These are phyloP conservation scores for Biscogniauxia mediterranea DNA, from an alignment of 2,329 filamentous ascomycete genomes.

Conservation along the genomic window DNA sequence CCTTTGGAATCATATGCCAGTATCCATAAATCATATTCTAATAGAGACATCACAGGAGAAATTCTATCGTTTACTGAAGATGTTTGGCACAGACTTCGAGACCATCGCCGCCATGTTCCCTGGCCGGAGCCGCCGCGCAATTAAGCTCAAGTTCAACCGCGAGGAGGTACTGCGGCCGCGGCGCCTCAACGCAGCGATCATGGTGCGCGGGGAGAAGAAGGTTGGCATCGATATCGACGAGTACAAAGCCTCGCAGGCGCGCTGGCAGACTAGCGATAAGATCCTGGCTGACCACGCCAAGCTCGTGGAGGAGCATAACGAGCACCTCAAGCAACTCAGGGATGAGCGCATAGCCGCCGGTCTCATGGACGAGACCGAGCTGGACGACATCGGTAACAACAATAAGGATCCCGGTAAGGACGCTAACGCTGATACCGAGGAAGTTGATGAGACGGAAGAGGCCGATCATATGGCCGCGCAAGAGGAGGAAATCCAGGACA, in stretches of 20 bases:
- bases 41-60: slow-evolving; percentile 41
- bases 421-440: slow-evolving; percentile 2
- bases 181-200: slow-evolving; percentile 63
- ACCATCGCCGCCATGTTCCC: slow-evolving; percentile 77
- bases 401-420: slow-evolving; percentile 14
- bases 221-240: slow-evolving; percentile 59
- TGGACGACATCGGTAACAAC: slow-evolving; percentile 38
- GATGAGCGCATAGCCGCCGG: slow-evolving; percentile 37
- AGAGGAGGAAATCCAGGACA: not conserved
- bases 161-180: slow-evolving; percentile 68
- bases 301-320: slow-evolving; percentile 44
- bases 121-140: slow-evolving; percentile 65
- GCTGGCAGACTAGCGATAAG: slow-evolving; percentile 52
- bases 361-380: slow-evolving; percentile 40
- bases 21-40: not conserved
- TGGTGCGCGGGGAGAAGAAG: slow-evolving; percentile 52
- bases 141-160: slow-evolving; percentile 81
- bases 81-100: slow-evolving; percentile 81
- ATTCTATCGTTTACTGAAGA: slow-evolving; percentile 72
- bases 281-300: slow-evolving; percentile 51
- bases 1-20: not conserved
- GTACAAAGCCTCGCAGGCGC: slow-evolving; percentile 49
- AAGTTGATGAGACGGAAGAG: slow-evolving; percentile 16
- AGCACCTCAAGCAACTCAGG: slow-evolving; percentile 43
- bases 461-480: slow-evolving; percentile 12